phyloP scores from a whole-genome alignment of 2,329 filamentous ascomycete genomes.

The Pseudocercospora cruenta region DNA sequence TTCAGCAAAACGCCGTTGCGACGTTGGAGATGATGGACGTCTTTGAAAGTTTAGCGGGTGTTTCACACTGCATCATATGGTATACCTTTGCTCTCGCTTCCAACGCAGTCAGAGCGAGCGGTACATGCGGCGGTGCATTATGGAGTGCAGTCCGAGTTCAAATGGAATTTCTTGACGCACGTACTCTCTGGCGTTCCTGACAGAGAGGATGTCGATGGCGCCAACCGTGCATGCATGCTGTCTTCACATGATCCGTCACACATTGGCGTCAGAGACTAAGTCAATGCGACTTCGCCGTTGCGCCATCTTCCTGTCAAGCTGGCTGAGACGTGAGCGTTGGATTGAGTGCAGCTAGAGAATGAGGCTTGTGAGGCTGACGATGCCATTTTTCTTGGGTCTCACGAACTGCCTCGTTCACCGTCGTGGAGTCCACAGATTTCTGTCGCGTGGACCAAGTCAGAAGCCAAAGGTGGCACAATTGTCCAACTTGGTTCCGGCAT shows the following conservation, averaged over 20 bases:
- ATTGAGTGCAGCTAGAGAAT: background rate
- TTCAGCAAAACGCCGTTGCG: slow-evolving; percentile 1
- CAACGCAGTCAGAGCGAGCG: background rate
- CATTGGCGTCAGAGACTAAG: slow-evolving; percentile 5
- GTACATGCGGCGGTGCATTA: background rate
- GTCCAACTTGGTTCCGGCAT: background rate
- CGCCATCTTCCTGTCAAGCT: background rate
- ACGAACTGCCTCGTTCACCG: background rate
- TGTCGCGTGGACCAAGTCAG: background rate
- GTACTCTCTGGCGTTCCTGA: background rate
- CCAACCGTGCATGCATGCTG: background rate
- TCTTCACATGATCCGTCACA: background rate
- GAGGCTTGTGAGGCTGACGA: background rate
- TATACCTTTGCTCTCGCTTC: slow-evolving; percentile 1
- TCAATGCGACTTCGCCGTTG: background rate
- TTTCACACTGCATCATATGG: slow-evolving; percentile 12
- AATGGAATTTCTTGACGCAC: background rate
- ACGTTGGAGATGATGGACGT: background rate
- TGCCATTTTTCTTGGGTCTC: background rate
- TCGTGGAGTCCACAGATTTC: background rate
- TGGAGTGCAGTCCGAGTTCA: background rate
- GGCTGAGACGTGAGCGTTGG: background rate
- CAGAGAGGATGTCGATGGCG: too few species aligned
- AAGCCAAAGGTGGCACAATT: slow-evolving; percentile 7
- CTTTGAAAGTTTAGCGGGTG: slow-evolving; percentile 2